phyloP scores from a whole-genome alignment of 768 basidiomycete species.

The Dioszegia hungarica region DNA sequence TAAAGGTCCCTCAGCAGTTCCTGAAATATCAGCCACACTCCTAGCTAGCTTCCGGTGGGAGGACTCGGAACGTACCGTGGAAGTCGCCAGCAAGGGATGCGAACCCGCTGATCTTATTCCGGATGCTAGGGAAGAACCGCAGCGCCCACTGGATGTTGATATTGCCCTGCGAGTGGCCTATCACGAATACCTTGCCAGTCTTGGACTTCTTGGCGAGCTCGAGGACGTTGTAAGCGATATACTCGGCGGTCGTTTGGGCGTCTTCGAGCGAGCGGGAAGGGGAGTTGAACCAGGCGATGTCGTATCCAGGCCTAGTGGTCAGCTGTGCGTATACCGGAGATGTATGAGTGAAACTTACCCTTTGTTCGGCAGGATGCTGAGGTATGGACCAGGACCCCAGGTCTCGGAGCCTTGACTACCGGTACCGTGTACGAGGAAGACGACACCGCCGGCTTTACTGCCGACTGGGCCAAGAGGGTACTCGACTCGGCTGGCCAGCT shows the following conservation, averaged over 20 bases:
- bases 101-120: slow-evolving; percentile 23
- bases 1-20: slow-evolving; percentile 21
- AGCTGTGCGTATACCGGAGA: not conserved
- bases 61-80: slow-evolving; percentile 16
- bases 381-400: slow-evolving; percentile 38
- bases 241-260: slow-evolving; percentile 34
- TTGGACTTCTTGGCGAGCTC: slow-evolving; percentile 20
- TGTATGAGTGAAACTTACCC: slow-evolving; percentile 10
- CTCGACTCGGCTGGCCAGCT: slow-evolving; percentile 21
- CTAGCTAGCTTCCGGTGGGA: not conserved
- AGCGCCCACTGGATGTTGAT: slow-evolving; percentile 30
- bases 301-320: slow-evolving; percentile 19
- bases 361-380: slow-evolving; percentile 25
- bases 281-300: slow-evolving; percentile 36
- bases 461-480: slow-evolving; percentile 32
- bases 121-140: slow-evolving; percentile 34
- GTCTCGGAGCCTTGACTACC: slow-evolving; percentile 31
- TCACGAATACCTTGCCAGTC: slow-evolving; percentile 35
- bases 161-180: slow-evolving; percentile 36
- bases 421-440: slow-evolving; percentile 44
- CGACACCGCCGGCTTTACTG: slow-evolving; percentile 26
- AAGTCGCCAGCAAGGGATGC: slow-evolving; percentile 34
- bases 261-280: slow-evolving; percentile 27
- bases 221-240: slow-evolving; percentile 33
- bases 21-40: not conserved